Conservation (phyloP, 2,329 filamentous ascomycete species). For the Claviceps maximensis region DNA sequence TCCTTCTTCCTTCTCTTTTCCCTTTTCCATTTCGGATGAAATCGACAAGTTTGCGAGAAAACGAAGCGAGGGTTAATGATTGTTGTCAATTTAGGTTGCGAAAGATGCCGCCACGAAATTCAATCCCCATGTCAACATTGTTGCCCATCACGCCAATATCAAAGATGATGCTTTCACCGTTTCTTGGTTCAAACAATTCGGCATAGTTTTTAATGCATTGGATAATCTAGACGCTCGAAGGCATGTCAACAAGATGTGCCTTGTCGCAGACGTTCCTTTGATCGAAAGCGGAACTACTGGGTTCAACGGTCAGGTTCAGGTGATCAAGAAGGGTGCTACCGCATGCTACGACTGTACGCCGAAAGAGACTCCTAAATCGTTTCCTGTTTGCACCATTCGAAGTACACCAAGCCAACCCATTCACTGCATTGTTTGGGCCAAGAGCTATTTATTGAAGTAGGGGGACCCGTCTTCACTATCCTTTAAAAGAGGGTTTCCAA, state of each 20-base stretch:
- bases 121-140: slow-evolving; percentile 75
- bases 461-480: slow-evolving; percentile 14
- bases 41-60: neutral
- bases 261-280: slow-evolving; percentile 78
- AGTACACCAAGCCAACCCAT: slow-evolving; percentile 94
- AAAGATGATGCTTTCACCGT: slow-evolving; percentile 80
- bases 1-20: neutral
- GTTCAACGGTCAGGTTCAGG: slow-evolving; percentile 94
- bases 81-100: slow-evolving; percentile 49
- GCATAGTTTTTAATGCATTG: slow-evolving; percentile 87
- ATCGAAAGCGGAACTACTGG: slow-evolving; percentile 96
- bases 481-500: neutral
- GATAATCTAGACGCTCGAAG: slow-evolving; percentile 90
- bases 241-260: slow-evolving; percentile 95
- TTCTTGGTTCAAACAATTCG: slow-evolving; percentile 74
- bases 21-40: neutral
- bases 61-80: slow-evolving; percentile 9
- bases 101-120: slow-evolving; percentile 85
- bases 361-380: slow-evolving; percentile 84
- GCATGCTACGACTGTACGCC: slow-evolving; percentile 93
- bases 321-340: slow-evolving; percentile 82
- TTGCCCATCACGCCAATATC: slow-evolving; percentile 88
- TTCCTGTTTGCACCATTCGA: slow-evolving; percentile 92
- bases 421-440: slow-evolving; percentile 97
- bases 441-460: slow-evolving; percentile 79